Percentiles rank a stretch among this genome's conserved stretches.
These are phyloP conservation scores for Incumbomyces delicatus DNA, from an alignment of 2,329 filamentous ascomycete species.

Conservation along the genomic window DNA sequence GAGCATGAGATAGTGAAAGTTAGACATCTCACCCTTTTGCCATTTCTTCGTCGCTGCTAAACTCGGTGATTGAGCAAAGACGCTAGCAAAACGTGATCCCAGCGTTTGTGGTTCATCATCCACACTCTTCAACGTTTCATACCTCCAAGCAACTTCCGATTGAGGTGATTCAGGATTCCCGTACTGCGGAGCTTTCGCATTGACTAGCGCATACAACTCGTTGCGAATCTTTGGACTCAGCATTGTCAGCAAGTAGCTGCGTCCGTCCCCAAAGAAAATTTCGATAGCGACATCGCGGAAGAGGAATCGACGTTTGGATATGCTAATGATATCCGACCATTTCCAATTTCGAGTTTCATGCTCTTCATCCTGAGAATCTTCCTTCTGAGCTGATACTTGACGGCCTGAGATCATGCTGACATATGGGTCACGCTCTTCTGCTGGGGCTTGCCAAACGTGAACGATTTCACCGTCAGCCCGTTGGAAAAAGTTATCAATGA, in stretches of 20 bases:
- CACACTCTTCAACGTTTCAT: constrained; percentile 68
- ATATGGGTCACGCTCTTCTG: constrained; percentile 88
- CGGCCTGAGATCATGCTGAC: constrained; percentile 83
- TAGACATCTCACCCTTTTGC: constrained; percentile 90
- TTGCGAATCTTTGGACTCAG: constrained; percentile 66
- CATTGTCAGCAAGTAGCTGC: constrained; percentile 85
- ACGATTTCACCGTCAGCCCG: constrained; percentile 92
- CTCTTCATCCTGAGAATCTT: constrained; percentile 44
- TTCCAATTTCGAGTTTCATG: constrained; percentile 85
- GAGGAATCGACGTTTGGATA: constrained; percentile 89
- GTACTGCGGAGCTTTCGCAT: constrained; percentile 70
- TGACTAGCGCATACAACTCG: constrained; percentile 67
- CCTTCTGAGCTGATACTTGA: constrained; percentile 50
- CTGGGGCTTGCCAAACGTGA: constrained; percentile 85
- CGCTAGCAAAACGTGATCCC: constrained; percentile 80
- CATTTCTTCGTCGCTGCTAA: constrained; percentile 81
- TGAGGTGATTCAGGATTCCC: constrained; percentile 60
- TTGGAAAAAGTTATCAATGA: constrained; percentile 95
- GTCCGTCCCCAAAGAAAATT: constrained; percentile 91
- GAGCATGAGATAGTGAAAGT: constrained; percentile 98
- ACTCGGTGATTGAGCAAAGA: constrained; percentile 74
- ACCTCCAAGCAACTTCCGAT: constrained; percentile 81
- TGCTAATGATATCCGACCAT: constrained; percentile 88
- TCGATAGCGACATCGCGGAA: constrained; percentile 96
- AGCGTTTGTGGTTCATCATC: constrained; percentile 57